Base-by-base conservation (phyloP, 257 asterid genomes). In the Nicotiana obtusifolia region DNA sequence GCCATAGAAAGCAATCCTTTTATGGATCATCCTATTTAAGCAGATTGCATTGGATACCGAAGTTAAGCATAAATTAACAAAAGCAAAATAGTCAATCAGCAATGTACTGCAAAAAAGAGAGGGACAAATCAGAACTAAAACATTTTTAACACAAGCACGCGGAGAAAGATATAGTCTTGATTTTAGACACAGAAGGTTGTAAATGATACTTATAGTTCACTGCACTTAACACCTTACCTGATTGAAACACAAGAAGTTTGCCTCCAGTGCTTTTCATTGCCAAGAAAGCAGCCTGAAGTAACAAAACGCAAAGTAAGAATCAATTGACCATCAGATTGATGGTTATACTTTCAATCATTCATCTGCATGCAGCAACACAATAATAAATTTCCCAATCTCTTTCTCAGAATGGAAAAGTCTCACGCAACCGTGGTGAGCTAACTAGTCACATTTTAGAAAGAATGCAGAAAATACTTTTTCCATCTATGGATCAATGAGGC, bases 201-300 rank as follows among this genome's bases (percentile, higher is more conserved):
- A 75, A 62, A 13, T 49, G 61, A 37, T 59, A 61, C 78, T 19
- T 66, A 83, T 35, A 31, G 3, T 5, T 78, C 0, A 56, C 24
- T 22, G 35, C 76, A 61, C 41, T 61, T 54, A 78, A 64, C 77
- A 85, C 81, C 90, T 87, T 90, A 86, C 99, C 98, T 81, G 99
- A 95, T 87, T 90, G 98, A 90, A 95, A 95, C 78, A 92, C 99
- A 68, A 95, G 95, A 86, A 95, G 97, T 84, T 94, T 95, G 84
- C 99, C 99, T 44, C 99, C 99, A 73, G 97, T 90, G 84, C 92
- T 87, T 91, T 96, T 93, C 94, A 96, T 89, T 19, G 99, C 97
- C 94, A 94, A 87, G 91, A 91, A 96, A 84, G 99, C 97, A 82
- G 99, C 99, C 99, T 96, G 82, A 82, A 76, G 87, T 17, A 85